Base-by-base conservation (phyloP, 2,329 filamentous ascomycete species). In the Ceratocystis destructans region DNA sequence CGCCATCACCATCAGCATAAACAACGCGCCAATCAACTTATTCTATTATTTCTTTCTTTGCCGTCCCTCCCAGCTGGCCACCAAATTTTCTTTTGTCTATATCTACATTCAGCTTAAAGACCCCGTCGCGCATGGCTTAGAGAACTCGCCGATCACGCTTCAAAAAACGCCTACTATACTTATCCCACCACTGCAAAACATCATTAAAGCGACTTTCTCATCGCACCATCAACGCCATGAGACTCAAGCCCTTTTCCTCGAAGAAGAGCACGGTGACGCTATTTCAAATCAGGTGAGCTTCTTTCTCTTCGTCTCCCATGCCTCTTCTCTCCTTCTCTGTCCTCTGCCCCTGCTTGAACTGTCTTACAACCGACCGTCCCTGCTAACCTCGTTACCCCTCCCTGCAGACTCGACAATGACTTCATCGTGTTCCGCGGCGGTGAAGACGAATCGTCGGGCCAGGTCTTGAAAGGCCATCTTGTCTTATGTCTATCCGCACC, bases 371-470 rank as follows among this genome's bases (percentile, higher is more conserved):
- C 25, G 3, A 28, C 25, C 25, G 25, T 28, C 25, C 22, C 20
- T 17, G 44, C 61, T 63, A 63, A 63, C 61, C 61, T 31, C n/a
- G n/a, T 6, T 31, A 6, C 53, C 25, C n/a, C 37, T 48, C 33
- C 64, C 53, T 48, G 20, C 71, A 91, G 89, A 64, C 82, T 92
- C 68, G 87, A 92, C 64, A 87, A 87, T 72, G 86, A 90, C 71
- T 88, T 92, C 67, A 83, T 93, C 68, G 86, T 93, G 37, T 87
- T 94, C 69, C 86, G 89, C 64, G 89, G 89, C 68, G 82, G 78
- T 70, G 86, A 89, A 66, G 81, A 88, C 73, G 89, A 93, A 73
- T 87, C 89, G 61, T 83, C 87, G 55, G 89, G 87, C 69, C 88
- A 90, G 71, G 76, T 89, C 65, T 77, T 94, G 70, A 88, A 87